Conservation (phyloP, 1,284 basidiomycete genomes). For the Ceratobasidium sp. region DNA sequence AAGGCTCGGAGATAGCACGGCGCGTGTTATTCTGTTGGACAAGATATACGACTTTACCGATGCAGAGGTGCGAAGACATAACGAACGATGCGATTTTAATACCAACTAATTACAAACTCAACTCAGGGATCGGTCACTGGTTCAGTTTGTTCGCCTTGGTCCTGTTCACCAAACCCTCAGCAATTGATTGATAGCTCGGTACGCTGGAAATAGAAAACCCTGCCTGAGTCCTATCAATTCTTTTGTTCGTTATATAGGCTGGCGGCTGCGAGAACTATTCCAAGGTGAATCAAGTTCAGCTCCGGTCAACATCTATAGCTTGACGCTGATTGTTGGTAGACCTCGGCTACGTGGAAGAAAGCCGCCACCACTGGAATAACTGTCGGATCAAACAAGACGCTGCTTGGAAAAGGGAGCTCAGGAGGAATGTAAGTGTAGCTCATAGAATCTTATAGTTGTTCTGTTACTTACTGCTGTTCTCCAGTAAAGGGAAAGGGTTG, state of each 20-base stretch:
- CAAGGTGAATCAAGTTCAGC: neutral
- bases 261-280: too few species aligned
- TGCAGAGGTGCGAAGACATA: constrained; percentile 11
- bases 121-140: constrained; percentile 47
- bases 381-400: constrained; percentile 54
- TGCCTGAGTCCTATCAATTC: neutral
- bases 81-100: neutral
- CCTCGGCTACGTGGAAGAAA: constrained; percentile 46
- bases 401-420: constrained; percentile 54
- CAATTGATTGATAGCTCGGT: constrained; percentile 33
- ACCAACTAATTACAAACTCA: neutral
- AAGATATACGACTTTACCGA: constrained; percentile 57
- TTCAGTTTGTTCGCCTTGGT: constrained; percentile 55
- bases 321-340: constrained; percentile 2
- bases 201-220: neutral
- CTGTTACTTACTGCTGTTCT: neutral
- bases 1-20: constrained; percentile 54
- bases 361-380: constrained; percentile 45
- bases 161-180: constrained; percentile 57
- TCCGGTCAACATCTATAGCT: neutral
- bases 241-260: too few species aligned
- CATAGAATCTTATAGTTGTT: neutral
- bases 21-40: constrained; percentile 58
- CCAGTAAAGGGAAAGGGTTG: constrained; percentile 41
- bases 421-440: constrained; percentile 46